Base-by-base conservation (phyloP, 106 monocot species). In the Dendrobium huoshanense region DNA sequence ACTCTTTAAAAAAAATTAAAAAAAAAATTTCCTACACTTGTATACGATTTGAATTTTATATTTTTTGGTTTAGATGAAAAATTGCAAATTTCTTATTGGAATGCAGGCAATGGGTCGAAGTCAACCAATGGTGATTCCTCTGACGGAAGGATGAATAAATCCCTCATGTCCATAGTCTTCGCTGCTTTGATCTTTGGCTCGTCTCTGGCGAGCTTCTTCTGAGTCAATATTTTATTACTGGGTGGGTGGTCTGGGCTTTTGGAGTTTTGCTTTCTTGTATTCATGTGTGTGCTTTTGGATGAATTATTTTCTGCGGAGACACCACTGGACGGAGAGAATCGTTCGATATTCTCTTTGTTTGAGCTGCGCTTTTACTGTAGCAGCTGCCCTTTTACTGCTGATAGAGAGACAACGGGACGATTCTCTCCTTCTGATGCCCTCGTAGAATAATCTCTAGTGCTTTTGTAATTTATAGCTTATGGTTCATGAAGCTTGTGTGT, bases 31-130 rank as follows among this genome's bases (percentile, higher is more conserved):
- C 55, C 55, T 55, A 2, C 55, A 16, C 55, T 16, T 16, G 18
- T 25, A 65, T 24, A 27, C 6, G 24, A n/a, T 65, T 25, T 65
- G 25, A 65, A 25, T 25, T 65, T 65, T n/a, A 25, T 7, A 10
- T 65, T 25, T 22, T 65, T 22, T 65, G 6, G 24, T 65, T 65
- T 65, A 3, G 64, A 65, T 65, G 10, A 10, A 65, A 65, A 65
- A 25, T 25, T 65, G 64, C 1, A 65, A 65, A 65, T 25, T 65
- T 0, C 64, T 65, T 16, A 3, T 4, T 43, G 2, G 37, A 4
- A 17, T 65, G 45, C 45, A 67, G 44, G 25, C 7, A 24, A 15
- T 33, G 81, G 75, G 20, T 81, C 80, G 13, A 80, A 81, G 41
- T 42, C 41, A 8, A 29, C 81, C 0, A 73, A 19, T 15, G 24